Percentiles rank a stretch among this genome's conserved stretches.
phyloP scores from a whole-genome alignment of 1,139 yeast species.

The Williopsis jadinii region DNA sequence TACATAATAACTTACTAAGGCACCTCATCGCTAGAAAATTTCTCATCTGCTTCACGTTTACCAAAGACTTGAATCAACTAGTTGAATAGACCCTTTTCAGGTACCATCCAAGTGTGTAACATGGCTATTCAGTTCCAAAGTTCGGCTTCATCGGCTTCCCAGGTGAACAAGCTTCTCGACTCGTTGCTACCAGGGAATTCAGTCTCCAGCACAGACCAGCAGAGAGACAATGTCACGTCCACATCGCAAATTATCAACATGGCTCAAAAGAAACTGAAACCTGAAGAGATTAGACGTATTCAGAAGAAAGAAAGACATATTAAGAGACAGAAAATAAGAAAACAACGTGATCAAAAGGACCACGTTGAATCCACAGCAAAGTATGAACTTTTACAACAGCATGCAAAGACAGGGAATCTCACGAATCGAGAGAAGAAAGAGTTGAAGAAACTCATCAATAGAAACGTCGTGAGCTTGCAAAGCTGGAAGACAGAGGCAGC shows the following conservation, averaged over 20 bases:
- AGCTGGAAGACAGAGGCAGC: slow-evolving; percentile 41
- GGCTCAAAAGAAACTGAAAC: slow-evolving; percentile 24
- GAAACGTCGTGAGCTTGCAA: slow-evolving; percentile 40
- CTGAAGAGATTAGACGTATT: slow-evolving; percentile 29
- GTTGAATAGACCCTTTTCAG: too few relatives aligned
- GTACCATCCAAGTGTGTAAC: neutral
- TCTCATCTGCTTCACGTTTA: too few relatives aligned
- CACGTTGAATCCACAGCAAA: slow-evolving; percentile 44
- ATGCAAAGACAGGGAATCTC: slow-evolving; percentile 30
- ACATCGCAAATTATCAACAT: slow-evolving; percentile 34
- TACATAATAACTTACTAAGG: too few relatives aligned
- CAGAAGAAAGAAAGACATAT: slow-evolving; percentile 33
- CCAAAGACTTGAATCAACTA: too few relatives aligned
- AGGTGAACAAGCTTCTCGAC: slow-evolving; percentile 37
- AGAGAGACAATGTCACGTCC: slow-evolving; percentile 11
- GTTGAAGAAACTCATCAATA: slow-evolving; percentile 40
- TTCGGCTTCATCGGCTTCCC: slow-evolving; percentile 2
- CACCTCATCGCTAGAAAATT: too few relatives aligned
- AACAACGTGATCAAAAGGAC: slow-evolving; percentile 30
- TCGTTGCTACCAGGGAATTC: slow-evolving; percentile 34
- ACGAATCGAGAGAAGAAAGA: slow-evolving; percentile 41
- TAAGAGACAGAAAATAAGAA: slow-evolving; percentile 33
- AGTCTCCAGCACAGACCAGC: slow-evolving; percentile 2
- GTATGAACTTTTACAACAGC: slow-evolving; percentile 41
- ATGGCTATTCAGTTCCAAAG: slow-evolving; percentile 12